Evolutionary conservation across 1,284 basidiomycete species (phyloP), one percentile per base, ranked within the genome.

Genomic region (Pseudozyma tsukubaensis): DNA sequence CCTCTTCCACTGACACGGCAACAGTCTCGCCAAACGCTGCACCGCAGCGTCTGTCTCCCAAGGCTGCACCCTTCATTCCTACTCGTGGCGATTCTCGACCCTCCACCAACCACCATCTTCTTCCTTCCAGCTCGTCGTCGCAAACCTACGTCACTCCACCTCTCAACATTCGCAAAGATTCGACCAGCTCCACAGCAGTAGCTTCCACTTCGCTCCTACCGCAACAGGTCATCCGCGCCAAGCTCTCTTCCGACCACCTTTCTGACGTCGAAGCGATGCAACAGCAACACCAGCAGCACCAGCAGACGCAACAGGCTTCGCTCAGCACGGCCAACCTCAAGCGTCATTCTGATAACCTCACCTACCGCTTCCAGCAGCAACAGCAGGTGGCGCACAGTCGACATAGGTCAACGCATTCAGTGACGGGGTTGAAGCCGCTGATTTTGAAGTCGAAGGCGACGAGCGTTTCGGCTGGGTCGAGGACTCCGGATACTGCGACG

Each of bases 391-490:
- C 42, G 21, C n/a, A 66, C 45, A 50, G 50, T 7, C 11, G 67
- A 21, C 67, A 64, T 21, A 40, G 59, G 18, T 39, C 61, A 2
- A 70, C 61, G 16, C 61, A 70, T 24, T 60, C 57, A 4, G 67
- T 67, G 4, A 60, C 64, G 19, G 70, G 70, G 10, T 44, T 72
- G 16, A 72, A 72, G 39, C 70, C 70, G 32, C 34, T 72, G 10
- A 49, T 72, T 21, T 39, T 72, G 13, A 43, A 59, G 42, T 50
- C 70, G 3, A 72, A 49, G 39, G 70, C 70, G 4, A 63, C 60
- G 29, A 66, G 54, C 21, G 54, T 29, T 29, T 29, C 24, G 24
- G 24, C 50, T 24, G 65, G 59, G 1, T 34, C 39, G 34, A 55
- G 63, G 2, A 72, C 58, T 35, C 69, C 69, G 8, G 59, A 64